Conservation (phyloP, 169 alveolate species). For the Plasmodium inui region DNA sequence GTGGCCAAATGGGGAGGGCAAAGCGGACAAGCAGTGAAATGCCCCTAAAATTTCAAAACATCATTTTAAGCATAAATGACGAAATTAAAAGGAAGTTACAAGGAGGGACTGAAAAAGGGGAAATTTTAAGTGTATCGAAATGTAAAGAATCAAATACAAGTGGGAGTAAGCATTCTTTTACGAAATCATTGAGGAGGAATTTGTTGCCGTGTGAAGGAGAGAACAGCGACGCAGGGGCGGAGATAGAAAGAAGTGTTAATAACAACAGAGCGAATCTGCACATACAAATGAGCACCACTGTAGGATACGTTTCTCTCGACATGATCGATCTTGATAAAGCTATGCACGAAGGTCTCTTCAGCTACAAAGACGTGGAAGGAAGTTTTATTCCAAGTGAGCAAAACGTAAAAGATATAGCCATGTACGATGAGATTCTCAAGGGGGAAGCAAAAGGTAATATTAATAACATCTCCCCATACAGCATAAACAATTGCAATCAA, state of each 20-base stretch:
- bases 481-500: not conserved
- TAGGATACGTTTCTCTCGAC: conserved; percentile 43
- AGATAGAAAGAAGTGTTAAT: not conserved
- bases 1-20: not conserved
- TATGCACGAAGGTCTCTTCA: conserved; percentile 43
- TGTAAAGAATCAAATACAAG: not conserved
- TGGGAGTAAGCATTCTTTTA: not conserved
- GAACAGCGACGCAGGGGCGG: not conserved
- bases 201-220: not conserved
- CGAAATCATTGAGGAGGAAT: not conserved
- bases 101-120: not conserved
- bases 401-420: conserved; percentile 35
- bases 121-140: not conserved
- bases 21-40: not conserved
- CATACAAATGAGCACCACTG: conserved; percentile 9
- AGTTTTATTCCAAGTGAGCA: conserved; percentile 41
- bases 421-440: conserved; percentile 32
- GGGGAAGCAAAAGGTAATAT: not conserved
- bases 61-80: conserved; percentile 3
- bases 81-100: conserved; percentile 1
- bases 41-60: not conserved
- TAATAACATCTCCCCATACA: not conserved
- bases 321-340: conserved; percentile 38
- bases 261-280: conserved; percentile 46
- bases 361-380: conserved; percentile 48